Conservation (phyloP, 345 rosid species). For the Hibiscus mutabilis region DNA sequence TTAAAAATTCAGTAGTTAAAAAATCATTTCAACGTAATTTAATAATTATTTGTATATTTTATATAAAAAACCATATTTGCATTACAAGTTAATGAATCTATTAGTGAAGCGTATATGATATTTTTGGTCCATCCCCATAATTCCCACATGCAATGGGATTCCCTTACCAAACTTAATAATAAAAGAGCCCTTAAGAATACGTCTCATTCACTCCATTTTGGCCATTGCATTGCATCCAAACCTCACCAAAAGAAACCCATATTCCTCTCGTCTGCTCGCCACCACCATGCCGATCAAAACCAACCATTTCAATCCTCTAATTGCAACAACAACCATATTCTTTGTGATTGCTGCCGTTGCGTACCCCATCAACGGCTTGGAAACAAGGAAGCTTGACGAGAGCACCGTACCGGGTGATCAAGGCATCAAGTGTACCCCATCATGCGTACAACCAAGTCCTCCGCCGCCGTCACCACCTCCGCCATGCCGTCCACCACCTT, state of each 20-base stretch:
- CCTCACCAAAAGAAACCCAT: not conserved
- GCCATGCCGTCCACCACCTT: slow-evolving; percentile 46
- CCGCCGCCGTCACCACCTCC: slow-evolving; percentile 48
- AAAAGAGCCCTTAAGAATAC: slow-evolving; percentile 6
- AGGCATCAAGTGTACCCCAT: slow-evolving; percentile 43
- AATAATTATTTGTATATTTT: too few relatives aligned
- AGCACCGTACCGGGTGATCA: slow-evolving; percentile 15
- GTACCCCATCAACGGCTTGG: slow-evolving; percentile 12
- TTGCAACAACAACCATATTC: not conserved
- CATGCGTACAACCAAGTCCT: slow-evolving; percentile 35
- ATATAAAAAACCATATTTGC: too few relatives aligned
- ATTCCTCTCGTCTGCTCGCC: not conserved
- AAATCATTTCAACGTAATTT: too few relatives aligned
- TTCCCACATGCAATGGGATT: slow-evolving; percentile 25
- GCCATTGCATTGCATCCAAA: too few relatives aligned
- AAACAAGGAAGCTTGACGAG: slow-evolving; percentile 35
- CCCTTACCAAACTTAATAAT: not conserved
- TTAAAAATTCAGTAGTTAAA: too few relatives aligned
- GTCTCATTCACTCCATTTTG: slow-evolving; percentile 17
- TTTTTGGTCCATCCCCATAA: slow-evolving; percentile 11
- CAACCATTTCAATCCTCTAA: not conserved
- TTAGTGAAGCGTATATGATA: too few relatives aligned
- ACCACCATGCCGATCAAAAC: not conserved
- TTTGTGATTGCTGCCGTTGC: slow-evolving; percentile 17
- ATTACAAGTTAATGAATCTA: not conserved